Base-by-base conservation (phyloP, 805 yeast species). In the Saccharomycopsis oosterbeekiorum region DNA sequence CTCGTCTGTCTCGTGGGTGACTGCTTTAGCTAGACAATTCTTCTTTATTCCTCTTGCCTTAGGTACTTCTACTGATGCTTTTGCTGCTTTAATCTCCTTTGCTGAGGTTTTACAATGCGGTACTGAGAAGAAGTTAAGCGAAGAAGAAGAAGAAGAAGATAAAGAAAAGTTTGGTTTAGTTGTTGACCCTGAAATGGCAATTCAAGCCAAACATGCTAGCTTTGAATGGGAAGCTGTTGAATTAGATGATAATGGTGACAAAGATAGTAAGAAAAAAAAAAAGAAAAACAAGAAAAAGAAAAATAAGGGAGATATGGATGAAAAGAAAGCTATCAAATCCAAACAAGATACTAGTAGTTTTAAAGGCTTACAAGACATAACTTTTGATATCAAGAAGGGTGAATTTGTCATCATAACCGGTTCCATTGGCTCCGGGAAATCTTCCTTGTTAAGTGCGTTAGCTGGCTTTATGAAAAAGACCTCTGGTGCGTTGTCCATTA, bases 331-430 rank as follows among this genome's bases (percentile, higher is more conserved):
- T 47, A 1, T 15, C 21, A 24, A 24, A 4, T 47, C 53, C 21
- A 12, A 19, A 21, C 53, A 54, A 41, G 66, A 62, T 36, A 41
- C 51, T 4, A 41, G 62, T 14, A 6, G 56, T n/a, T 62, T 62
- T 41, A 59, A 60, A 36, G 64, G 64, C 10, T 53, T 62, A 19
- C 59, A 69, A 9, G 67, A 83, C 64, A 70, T 84, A 58, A 73
- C 79, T 58, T 67, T 86, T 17, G 66, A 73, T 0, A 75, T 87
- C 62, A 70, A 76, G 53, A 79, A 78, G 57, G 85, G 85, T 21
- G 92, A 87, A 69, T 84, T 88, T 61, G 74, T 88, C 8, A 86
- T 87, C 62, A 78, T 88, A 29, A 87, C 93, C 0, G 96, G 96
- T 40, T 69, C 83, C 2, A 86, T 88, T 67, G 96, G 96, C 1